phyloP scores from a whole-genome alignment of 2,329 filamentous ascomycete genomes.

The Aquanectria penicillioides region DNA sequence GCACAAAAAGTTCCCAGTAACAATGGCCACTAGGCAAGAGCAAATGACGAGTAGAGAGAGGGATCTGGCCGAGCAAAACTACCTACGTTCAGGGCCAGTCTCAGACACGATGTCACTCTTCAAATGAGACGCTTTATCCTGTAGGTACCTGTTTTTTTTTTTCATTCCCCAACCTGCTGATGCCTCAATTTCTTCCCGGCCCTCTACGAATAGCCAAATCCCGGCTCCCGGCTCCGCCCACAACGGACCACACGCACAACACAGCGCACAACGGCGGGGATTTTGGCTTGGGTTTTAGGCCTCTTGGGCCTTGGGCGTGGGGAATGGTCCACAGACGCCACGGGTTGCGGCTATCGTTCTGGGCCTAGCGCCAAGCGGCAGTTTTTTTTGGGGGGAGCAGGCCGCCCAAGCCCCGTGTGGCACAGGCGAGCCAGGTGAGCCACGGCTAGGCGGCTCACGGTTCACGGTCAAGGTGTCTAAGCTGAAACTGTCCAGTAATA shows the following conservation, averaged over 20 bases:
- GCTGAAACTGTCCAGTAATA: conserved; percentile 25
- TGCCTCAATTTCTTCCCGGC: not conserved
- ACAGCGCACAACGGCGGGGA: not conserved
- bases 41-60: too few species aligned
- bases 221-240: conserved; percentile 34
- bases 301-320: conserved; percentile 2
- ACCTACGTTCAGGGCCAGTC: not conserved
- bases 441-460: conserved; percentile 23
- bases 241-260: conserved; percentile 11
- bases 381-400: conserved; percentile 27
- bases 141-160: not conserved
- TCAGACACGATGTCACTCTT: conserved; percentile 11
- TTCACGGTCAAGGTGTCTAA: conserved; percentile 11
- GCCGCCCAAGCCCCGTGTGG: conserved; percentile 16
- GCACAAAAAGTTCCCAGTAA: not conserved
- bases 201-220: conserved; percentile 20
- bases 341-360: too few species aligned
- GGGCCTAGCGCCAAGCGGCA: conserved; percentile 35
- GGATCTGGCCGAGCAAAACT: too few species aligned
- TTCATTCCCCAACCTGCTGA: not conserved
- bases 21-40: not conserved
- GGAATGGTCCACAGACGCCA: too few species aligned
- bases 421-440: conserved; percentile 11
- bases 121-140: not conserved
- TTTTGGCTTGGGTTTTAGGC: not conserved